Percentiles rank a stretch among this genome's conserved stretches.
These are phyloP conservation scores for Ganoderma lingzhi DNA, from an alignment of 1,284 basidiomycete genomes.

Conservation along the genomic window DNA sequence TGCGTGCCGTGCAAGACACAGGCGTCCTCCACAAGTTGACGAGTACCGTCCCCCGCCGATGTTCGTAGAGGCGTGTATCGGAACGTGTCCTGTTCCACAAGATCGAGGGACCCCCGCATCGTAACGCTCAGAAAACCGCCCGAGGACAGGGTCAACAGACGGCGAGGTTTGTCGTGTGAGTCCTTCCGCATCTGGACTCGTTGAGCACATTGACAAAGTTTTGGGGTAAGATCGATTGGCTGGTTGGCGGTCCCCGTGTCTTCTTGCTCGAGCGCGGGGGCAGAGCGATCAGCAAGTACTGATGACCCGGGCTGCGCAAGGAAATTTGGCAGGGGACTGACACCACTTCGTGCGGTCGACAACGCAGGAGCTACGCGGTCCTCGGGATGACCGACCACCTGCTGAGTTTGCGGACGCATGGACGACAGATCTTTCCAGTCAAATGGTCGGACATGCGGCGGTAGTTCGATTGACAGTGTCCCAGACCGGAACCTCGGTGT, in stretches of 20 bases:
- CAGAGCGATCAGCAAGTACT: neutral
- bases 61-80: conserved; percentile 17
- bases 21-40: conserved; percentile 50
- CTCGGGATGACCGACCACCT: conserved; percentile 3
- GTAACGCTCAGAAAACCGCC: conserved; percentile 41
- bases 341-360: neutral
- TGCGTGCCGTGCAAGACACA: conserved; percentile 45
- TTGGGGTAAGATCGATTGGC: neutral
- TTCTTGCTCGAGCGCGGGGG: neutral
- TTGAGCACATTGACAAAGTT: neutral
- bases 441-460: conserved; percentile 14
- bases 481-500: conserved; percentile 12
- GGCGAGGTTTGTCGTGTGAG: conserved; percentile 50
- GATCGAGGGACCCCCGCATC: conserved; percentile 48
- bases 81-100: conserved; percentile 30
- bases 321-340: neutral
- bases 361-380: conserved; percentile 18
- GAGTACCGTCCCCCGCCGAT: conserved; percentile 6
- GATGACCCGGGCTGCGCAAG: conserved; percentile 3
- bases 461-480: conserved; percentile 10
- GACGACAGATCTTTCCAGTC: neutral
- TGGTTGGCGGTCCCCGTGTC: neutral
- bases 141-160: conserved; percentile 41
- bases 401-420: neutral
- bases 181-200: conserved; percentile 34